These are phyloP conservation scores for Panicum hallii DNA, from an alignment of 202 grass and related monocot genomes.

Conservation along the genomic window DNA sequence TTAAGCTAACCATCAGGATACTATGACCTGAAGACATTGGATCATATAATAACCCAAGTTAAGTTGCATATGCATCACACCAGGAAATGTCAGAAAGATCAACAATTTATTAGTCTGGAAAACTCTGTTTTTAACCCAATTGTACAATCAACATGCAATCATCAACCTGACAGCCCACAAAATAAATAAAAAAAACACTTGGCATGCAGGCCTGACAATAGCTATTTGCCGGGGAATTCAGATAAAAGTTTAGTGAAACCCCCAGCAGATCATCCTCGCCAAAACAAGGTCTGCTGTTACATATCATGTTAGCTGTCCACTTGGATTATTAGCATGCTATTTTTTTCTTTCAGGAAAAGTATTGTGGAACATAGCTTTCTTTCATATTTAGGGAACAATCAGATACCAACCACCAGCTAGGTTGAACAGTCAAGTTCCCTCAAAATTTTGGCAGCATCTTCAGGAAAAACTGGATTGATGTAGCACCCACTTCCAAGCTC, in stretches of 20 bases:
- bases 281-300: neutral
- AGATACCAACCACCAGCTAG: slow-evolving; percentile 32
- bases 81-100: neutral
- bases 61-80: neutral
- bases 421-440: slow-evolving; percentile 65
- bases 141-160: neutral
- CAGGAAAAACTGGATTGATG: slow-evolving; percentile 93
- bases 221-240: neutral
- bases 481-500: slow-evolving; percentile 95
- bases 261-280: neutral
- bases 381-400: slow-evolving; percentile 14
- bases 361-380: slow-evolving; percentile 11
- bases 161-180: neutral
- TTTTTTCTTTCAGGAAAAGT: neutral
- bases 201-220: neutral
- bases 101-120: neutral
- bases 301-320: neutral
- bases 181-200: neutral
- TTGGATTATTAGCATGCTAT: slow-evolving; percentile 38
- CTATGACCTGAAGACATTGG: neutral
- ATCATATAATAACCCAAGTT: slow-evolving; percentile 7
- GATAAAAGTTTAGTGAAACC: neutral
- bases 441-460: slow-evolving; percentile 88
- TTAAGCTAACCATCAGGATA: neutral
- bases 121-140: slow-evolving; percentile 12